phyloP scores from a whole-genome alignment of 495 filamentous ascomycete genomes.

The Aspergillus taichungensis region DNA sequence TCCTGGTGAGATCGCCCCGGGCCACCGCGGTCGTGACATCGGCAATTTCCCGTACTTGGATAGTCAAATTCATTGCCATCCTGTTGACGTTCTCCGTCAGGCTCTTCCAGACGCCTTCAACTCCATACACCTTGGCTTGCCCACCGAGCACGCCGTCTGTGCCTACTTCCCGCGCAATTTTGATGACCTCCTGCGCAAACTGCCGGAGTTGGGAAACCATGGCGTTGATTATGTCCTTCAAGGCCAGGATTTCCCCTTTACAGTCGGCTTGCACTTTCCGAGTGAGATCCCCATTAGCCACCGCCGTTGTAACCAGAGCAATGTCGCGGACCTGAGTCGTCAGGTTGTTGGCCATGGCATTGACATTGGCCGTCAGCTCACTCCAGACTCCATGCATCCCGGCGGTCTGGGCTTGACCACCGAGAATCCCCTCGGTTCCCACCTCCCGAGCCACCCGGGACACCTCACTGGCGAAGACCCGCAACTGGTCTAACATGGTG shows the following conservation, averaged over 20 bases:
- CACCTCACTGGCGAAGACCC: constrained; percentile 95
- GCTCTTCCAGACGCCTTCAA: constrained; percentile 87
- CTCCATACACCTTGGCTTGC: constrained; percentile 88
- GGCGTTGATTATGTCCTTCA: constrained; percentile 97
- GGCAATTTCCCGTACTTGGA: constrained; percentile 96
- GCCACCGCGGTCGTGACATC: constrained; percentile 96
- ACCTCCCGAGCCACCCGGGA: constrained; percentile 94
- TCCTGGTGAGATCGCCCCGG: constrained; percentile 91
- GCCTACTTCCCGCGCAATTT: constrained; percentile 92
- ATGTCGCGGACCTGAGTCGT: constrained; percentile 95
- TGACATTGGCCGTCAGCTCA: constrained; percentile 95
- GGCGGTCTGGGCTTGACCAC: constrained; percentile 88
- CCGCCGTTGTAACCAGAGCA: constrained; percentile 89
- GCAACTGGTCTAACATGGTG: constrained; percentile 98
- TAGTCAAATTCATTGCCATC: constrained; percentile 96
- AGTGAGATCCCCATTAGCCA: constrained; percentile 91
- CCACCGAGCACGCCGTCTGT: constrained; percentile 96
- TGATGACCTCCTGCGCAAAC: constrained; percentile 94
- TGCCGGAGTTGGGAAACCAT: constrained; percentile 98
- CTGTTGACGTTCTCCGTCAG: constrained; percentile 97
- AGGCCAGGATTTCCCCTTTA: constrained; percentile 87
- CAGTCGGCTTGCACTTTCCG: constrained; percentile 93
- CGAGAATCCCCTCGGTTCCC: constrained; percentile 94
- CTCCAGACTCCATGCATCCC: constrained; percentile 99
- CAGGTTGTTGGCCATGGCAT: constrained; percentile 90